Conservation (phyloP, 768 basidiomycete species). For the Tylopilus rubrobrunneus region DNA sequence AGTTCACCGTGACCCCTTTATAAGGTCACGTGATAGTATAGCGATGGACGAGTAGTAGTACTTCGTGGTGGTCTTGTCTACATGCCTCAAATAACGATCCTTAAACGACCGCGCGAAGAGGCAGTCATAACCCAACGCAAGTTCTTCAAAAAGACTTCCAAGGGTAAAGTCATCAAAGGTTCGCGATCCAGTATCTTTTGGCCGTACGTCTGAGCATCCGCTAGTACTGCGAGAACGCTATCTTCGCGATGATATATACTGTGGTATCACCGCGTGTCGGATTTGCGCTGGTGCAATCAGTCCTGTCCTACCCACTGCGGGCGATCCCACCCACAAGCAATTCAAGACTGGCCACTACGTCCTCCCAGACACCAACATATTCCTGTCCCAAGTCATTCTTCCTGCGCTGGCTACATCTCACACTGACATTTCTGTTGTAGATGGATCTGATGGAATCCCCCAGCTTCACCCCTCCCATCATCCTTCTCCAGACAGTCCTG, state of each 20-base stretch:
- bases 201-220: background rate
- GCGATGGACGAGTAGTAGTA: background rate
- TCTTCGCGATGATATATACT: conserved; percentile 85
- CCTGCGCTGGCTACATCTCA: background rate
- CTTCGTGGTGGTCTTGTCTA: no score
- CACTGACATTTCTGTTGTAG: conserved; percentile 36
- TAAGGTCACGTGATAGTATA: conserved; percentile 7
- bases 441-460: conserved; percentile 91
- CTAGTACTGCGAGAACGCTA: conserved; percentile 91
- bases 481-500: conserved; percentile 91
- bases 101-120: conserved; percentile 68
- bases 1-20: background rate
- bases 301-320: conserved; percentile 53
- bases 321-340: conserved; percentile 51
- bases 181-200: conserved; percentile 2
- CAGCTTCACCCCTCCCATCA: conserved; percentile 72
- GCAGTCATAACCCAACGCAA: conserved; percentile 79
- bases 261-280: conserved; percentile 72
- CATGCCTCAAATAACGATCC: conserved; percentile 64
- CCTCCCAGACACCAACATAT: conserved; percentile 93
- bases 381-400: conserved; percentile 67
- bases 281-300: conserved; percentile 46
- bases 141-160: conserved; percentile 94
- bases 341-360: conserved; percentile 75
- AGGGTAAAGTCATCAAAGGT: conserved; percentile 95